Base-by-base conservation (phyloP, 768 basidiomycete genomes). In the Leccinum incarnatum region DNA sequence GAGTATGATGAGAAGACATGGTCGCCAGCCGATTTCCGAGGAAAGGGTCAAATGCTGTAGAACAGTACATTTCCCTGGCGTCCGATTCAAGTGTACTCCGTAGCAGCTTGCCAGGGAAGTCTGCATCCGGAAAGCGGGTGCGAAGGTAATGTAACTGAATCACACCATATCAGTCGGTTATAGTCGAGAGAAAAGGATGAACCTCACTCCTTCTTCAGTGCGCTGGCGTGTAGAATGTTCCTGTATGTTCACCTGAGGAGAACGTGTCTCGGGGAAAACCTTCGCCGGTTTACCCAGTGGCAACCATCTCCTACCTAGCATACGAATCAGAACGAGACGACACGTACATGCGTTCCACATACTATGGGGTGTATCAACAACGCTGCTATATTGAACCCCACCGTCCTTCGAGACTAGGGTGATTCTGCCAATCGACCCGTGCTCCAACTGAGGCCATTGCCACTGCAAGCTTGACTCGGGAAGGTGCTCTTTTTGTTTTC, bases 101-200 rank as follows among this genome's bases (percentile, higher is more conserved):
- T 48, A 93, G 77, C 23, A 93, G 73, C 42, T 89, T 85, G n/a
- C 81, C 74, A 7, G 88, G 75, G n/a, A 93, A 76, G 59, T 91
- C 88, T 15, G 87, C 77, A 59, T 92, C 89, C 1, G 91, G 89
- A 55, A 87, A 79, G 69, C 81, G 80, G 4, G 83, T 85, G 48
- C 87, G 83, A 50, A 92, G 76, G 64, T 89, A 91, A 56, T 86
- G 84, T 14, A 87, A 81, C 91, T 93, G 59, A 17, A 47, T 53
- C 50, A 60, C 11, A 36, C 7, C 14, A 23, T 17, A n/a, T 63
- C 10, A 58, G 25, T 19, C 23, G 11, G 2, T 50, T 29, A 55
- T 57, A 55, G 40, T 29, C 9, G 17, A 40, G 3, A 54, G 1
- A 27, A 50, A 40, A 36, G 19, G 8, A 17, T 17, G 23, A 14